Evolutionary conservation across 2,329 filamentous ascomycete genomes (phyloP).

Genomic region (Cercospora sp.): DNA sequence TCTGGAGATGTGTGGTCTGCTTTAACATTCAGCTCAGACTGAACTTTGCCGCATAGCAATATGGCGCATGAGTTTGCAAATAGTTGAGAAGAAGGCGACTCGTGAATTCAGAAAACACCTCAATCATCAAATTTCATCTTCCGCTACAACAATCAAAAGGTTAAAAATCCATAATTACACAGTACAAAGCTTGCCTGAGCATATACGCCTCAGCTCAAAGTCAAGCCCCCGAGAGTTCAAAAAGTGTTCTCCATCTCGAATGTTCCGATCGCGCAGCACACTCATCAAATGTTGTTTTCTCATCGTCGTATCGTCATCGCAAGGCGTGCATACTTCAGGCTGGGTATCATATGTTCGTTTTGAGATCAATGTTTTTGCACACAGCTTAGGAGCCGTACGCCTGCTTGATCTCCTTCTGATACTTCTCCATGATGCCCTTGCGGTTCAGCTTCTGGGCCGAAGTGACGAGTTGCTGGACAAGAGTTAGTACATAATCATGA

Average conservation of each 20-base stretch:
- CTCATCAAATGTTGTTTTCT: not conserved
- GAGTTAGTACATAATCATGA: slow-evolving; percentile 25
- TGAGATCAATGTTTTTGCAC: not conserved
- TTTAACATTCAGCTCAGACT: not conserved
- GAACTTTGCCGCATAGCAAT: too few relatives aligned
- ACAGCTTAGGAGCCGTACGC: slow-evolving; percentile 43
- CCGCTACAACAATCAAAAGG: not conserved
- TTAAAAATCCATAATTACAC: not conserved
- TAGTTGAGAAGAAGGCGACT: too few relatives aligned
- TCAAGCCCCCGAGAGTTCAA: not conserved
- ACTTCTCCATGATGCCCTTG: slow-evolving; percentile 52
- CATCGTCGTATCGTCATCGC: not conserved
- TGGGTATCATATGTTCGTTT: slow-evolving; percentile 8
- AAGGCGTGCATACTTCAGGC: not conserved
- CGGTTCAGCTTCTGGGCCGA: slow-evolving; percentile 57
- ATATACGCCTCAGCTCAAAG: not conserved
- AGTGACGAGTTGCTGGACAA: slow-evolving; percentile 50
- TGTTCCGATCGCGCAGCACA: not conserved
- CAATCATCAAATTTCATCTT: not conserved
- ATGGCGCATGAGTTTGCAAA: too few relatives aligned
- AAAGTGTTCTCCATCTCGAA: not conserved
- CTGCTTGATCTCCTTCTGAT: slow-evolving; percentile 53
- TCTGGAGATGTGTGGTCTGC: not conserved
- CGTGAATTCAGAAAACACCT: not conserved
- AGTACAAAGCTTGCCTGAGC: not conserved